Base-by-base conservation (phyloP, 495 filamentous ascomycete species). In the Talaromyces borbonicus region DNA sequence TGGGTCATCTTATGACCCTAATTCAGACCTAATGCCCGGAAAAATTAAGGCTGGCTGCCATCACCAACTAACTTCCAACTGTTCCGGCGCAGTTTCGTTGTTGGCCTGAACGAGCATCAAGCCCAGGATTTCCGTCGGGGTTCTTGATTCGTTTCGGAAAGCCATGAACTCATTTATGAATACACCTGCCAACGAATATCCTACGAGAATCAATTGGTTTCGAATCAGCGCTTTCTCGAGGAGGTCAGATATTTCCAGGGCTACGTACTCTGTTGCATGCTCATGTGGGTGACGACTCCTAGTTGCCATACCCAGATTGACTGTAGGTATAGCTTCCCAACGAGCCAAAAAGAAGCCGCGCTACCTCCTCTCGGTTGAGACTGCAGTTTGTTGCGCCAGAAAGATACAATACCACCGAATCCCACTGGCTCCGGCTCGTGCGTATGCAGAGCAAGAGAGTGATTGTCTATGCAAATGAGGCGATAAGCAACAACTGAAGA, bases 121-220 rank as follows among this genome's bases (percentile, higher is more conserved):
- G 9, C 52, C 52, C 22, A 42, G 43, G 42, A 55, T 44, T 0
- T 51, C 39, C 0, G 38, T 20, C 16, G 35, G 49, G 12, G 32
- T 33, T n/a, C n/a, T n/a, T n/a, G n/a, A n/a, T n/a, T n/a, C n/a
- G 1, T 42, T 42, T 5, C 33, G 45, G 0, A 51, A 42, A 9
- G 52, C 52, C 16, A 55, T 46, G 39, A 44, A 55, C 36, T 55
- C 52, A 23, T 45, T 49, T 1, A 27, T 49, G 11, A 55, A 43
- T 8, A 55, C 42, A 20, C 52, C 52, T 16, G 46, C 52, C 49
- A 49, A 55, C 0, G 49, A 55, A 29, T 52, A 49, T 1, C 49
- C 53, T 16, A 55, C 49, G 0, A 55, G 15, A n/a, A 52, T 43
- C 22, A 49, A 38, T 11, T 49, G 49, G 8, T 49, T 46, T 4